phyloP scores from a whole-genome alignment of 345 rosid species.

The Eucalyptus marginata region DNA sequence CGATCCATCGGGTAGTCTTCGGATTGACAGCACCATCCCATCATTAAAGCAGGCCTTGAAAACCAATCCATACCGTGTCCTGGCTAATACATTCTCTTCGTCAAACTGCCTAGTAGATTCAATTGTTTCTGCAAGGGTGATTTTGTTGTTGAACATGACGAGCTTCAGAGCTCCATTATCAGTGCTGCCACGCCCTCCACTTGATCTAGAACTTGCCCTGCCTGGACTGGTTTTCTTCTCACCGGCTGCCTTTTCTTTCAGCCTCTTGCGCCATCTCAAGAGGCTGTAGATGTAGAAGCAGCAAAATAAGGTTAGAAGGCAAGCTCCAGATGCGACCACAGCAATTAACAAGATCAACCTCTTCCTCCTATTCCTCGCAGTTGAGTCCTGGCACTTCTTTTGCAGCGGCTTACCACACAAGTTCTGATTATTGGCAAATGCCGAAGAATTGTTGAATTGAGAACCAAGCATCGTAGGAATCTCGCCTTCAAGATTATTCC shows the following conservation, averaged over 20 bases:
- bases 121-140: conserved; percentile 70
- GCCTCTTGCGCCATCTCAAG: conserved; percentile 75
- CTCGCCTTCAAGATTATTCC: conserved; percentile 59
- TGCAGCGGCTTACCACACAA: conserved; percentile 70
- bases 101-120: conserved; percentile 90
- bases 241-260: conserved; percentile 49
- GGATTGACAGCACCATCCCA: conserved; percentile 85
- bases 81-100: conserved; percentile 85
- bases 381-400: conserved; percentile 23
- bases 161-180: conserved; percentile 88
- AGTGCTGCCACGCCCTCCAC: conserved; percentile 73
- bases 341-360: conserved; percentile 48
- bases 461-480: conserved; percentile 51
- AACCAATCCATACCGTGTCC: conserved; percentile 60
- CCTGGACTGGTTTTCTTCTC: conserved; percentile 88
- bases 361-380: conserved; percentile 34
- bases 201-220: conserved; percentile 67
- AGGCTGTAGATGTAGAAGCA: conserved; percentile 80
- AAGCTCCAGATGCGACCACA: conserved; percentile 42
- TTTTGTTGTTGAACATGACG: conserved; percentile 89
- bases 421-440: conserved; percentile 38
- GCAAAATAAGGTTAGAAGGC: conserved; percentile 59
- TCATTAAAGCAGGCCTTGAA: conserved; percentile 86
- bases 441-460: conserved; percentile 47
- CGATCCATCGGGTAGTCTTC: conserved; percentile 56